phyloP scores from a whole-genome alignment of 2,329 filamentous ascomycete genomes.

The Aspergillus bombycis region DNA sequence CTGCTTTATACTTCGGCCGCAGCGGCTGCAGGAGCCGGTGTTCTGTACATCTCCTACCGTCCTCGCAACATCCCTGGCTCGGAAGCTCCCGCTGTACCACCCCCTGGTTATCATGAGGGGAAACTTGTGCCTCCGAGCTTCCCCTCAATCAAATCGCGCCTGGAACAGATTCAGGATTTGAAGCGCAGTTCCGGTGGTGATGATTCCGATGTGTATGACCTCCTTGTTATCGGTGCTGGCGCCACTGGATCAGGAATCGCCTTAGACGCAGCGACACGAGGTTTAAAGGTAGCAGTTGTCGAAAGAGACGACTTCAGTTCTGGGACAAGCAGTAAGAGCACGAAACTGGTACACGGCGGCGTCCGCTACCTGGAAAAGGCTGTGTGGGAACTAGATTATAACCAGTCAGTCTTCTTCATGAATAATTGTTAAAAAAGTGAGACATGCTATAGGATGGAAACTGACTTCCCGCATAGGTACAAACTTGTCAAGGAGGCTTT shows the following conservation, averaged over 20 bases:
- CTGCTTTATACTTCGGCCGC: conserved; percentile 63
- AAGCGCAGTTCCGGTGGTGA: conserved; percentile 44
- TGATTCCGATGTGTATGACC: conserved; percentile 63
- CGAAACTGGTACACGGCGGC: conserved; percentile 82
- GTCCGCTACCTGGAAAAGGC: conserved; percentile 86
- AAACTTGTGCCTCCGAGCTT: conserved; percentile 59
- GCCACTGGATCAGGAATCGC: conserved; percentile 81
- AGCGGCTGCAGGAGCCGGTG: conserved; percentile 56
- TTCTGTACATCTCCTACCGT: conserved; percentile 64
- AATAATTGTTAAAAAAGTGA: not conserved
- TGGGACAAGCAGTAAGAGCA: conserved; percentile 84
- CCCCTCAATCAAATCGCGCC: conserved; percentile 53
- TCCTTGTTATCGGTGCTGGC: conserved; percentile 77
- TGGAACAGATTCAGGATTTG: conserved; percentile 56
- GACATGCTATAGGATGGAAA: not conserved
- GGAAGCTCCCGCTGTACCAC: conserved; percentile 64
- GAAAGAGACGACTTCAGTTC: conserved; percentile 82
- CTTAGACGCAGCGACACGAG: conserved; percentile 77
- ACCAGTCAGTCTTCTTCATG: conserved; percentile 59
- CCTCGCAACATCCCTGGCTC: conserved; percentile 67
- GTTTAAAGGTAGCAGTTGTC: conserved; percentile 77
- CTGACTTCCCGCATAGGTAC: conserved; percentile 45
- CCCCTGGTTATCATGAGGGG: conserved; percentile 64
- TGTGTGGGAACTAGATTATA: conserved; percentile 82
- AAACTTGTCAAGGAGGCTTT: conserved; percentile 79